A percentile compares a stretch with the other conserved stretches of the same genome.
These are phyloP conservation scores for Amoeboaphelidium protococcarum DNA, from an alignment of 371 early-diverging fungal species.

Conservation along the genomic window DNA sequence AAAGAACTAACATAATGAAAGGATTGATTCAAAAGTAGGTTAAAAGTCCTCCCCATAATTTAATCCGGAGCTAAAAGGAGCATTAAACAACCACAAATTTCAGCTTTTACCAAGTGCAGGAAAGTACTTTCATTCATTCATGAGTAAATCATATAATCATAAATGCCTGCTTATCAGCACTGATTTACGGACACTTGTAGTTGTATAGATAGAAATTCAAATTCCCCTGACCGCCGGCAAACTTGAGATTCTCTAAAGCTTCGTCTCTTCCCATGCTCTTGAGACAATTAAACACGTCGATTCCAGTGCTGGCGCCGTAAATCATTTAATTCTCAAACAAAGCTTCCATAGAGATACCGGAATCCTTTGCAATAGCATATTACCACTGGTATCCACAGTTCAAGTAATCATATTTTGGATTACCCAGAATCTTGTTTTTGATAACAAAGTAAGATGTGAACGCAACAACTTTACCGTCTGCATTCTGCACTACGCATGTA, in stretches of 20 bases:
- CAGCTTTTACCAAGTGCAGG: too few relatives aligned
- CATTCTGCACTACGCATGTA: slow-evolving; percentile 67
- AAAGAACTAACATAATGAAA: too few relatives aligned
- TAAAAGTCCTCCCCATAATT: too few relatives aligned
- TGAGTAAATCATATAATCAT: too few relatives aligned
- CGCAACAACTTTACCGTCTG: slow-evolving; percentile 25
- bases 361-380: slow-evolving; percentile 17
- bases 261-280: slow-evolving; percentile 51
- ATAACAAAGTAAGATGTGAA: slow-evolving; percentile 78
- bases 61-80: too few relatives aligned
- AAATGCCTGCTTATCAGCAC: too few relatives aligned
- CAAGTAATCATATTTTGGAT: slow-evolving; percentile 40
- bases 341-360: too few relatives aligned
- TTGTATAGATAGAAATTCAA: slow-evolving; percentile 88
- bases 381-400: slow-evolving; percentile 81
- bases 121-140: too few relatives aligned
- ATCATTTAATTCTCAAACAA: too few relatives aligned
- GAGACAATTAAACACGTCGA: slow-evolving; percentile 84
- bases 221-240: slow-evolving; percentile 72
- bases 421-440: slow-evolving; percentile 56
- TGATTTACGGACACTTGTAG: slow-evolving; percentile 61
- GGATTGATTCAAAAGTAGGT: too few relatives aligned
- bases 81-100: too few relatives aligned
- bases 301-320: too few relatives aligned
- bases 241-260: slow-evolving; percentile 52